Evolutionary conservation across 1,284 basidiomycete species (phyloP).

Genomic region (Apiotrichum laibachii): DNA sequence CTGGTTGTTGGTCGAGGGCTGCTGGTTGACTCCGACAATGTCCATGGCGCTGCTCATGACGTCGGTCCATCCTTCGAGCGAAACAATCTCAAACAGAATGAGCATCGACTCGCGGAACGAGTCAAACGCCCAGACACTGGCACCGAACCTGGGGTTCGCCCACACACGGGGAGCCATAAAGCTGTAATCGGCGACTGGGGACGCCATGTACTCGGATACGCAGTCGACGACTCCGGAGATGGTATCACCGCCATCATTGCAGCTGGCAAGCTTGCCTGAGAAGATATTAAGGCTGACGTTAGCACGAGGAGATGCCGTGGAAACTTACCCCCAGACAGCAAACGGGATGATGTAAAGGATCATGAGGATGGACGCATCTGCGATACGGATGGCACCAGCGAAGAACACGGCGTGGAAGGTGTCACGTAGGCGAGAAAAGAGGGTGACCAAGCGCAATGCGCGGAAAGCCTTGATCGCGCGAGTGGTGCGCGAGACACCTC

Average conservation of each 20-base stretch:
- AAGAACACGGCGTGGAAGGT: constrained; percentile 92
- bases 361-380: constrained; percentile 89
- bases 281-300: constrained; percentile 72
- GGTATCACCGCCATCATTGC: constrained; percentile 65
- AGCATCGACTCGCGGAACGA: constrained; percentile 79
- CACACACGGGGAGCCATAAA: constrained; percentile 82
- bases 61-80: constrained; percentile 92
- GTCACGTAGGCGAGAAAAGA: constrained; percentile 78
- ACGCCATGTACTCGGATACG: constrained; percentile 65
- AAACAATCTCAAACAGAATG: constrained; percentile 96
- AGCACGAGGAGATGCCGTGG: not conserved
- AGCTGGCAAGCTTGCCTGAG: constrained; percentile 75
- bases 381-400: constrained; percentile 77
- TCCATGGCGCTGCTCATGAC: constrained; percentile 81
- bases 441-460: constrained; percentile 83
- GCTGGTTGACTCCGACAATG: constrained; percentile 66
- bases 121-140: constrained; percentile 85
- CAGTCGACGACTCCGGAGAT: constrained; percentile 65
- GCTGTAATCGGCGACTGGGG: constrained; percentile 56
- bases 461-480: constrained; percentile 85
- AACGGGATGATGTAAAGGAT: constrained; percentile 95
- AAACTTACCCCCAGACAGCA: constrained; percentile 78
- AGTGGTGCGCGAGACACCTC: constrained; percentile 76
- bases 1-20: constrained; percentile 68
- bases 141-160: constrained; percentile 73